These are phyloP conservation scores for Penicillium palitans DNA, from an alignment of 2,329 filamentous ascomycete species.

Conservation along the genomic window DNA sequence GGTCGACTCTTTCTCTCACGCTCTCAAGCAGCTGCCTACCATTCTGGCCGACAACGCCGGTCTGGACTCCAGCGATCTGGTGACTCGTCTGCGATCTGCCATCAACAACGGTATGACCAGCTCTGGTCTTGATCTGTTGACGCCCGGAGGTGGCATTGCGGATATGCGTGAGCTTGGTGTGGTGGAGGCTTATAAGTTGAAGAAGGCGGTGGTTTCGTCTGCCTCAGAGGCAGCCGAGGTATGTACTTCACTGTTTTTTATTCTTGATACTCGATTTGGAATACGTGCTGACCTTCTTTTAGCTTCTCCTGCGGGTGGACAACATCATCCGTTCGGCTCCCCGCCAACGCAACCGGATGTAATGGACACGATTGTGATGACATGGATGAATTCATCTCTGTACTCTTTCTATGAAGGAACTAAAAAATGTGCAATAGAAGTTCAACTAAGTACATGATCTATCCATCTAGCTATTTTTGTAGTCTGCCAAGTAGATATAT, in stretches of 20 bases:
- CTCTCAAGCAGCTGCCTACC: slow-evolving; percentile 88
- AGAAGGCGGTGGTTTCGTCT: slow-evolving; percentile 94
- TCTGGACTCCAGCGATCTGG: slow-evolving; percentile 90
- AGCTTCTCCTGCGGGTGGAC: slow-evolving; percentile 90
- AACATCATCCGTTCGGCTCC: slow-evolving; percentile 96
- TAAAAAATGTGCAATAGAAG: slow-evolving; percentile 20
- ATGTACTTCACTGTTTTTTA: slow-evolving; percentile 41
- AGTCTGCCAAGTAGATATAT: not conserved
- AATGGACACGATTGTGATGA: slow-evolving; percentile 32
- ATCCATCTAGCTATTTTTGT: not conserved
- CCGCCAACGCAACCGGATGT: slow-evolving; percentile 75
- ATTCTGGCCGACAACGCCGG: slow-evolving; percentile 97
- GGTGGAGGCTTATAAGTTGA: slow-evolving; percentile 97
- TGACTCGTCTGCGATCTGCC: slow-evolving; percentile 85
- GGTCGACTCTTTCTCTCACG: slow-evolving; percentile 83
- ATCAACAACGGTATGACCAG: slow-evolving; percentile 94
- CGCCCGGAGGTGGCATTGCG: slow-evolving; percentile 84
- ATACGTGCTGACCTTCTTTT: slow-evolving; percentile 18
- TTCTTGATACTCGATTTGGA: not conserved
- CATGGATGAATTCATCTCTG: slow-evolving; percentile 21
- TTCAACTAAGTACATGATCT: slow-evolving; percentile 14
- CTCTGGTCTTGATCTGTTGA: slow-evolving; percentile 84
- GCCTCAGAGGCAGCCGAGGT: slow-evolving; percentile 96
- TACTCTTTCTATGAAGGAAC: slow-evolving; percentile 15
- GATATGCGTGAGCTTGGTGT: slow-evolving; percentile 97